Conservation (phyloP, 306 rosid genomes). For the apple (Malus domestica) region DNA sequence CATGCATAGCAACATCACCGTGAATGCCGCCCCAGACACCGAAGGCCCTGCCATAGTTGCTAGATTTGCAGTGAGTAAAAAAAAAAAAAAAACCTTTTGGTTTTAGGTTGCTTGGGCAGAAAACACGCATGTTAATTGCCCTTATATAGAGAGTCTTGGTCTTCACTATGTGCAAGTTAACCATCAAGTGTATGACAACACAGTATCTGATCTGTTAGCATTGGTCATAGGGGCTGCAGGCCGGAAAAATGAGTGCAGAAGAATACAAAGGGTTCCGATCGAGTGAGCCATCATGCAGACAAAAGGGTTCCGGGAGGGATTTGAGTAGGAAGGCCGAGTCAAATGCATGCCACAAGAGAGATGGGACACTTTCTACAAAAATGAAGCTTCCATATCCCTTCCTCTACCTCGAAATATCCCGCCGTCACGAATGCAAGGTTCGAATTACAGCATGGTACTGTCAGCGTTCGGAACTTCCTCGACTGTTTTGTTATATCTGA, state of each 20-base stretch:
- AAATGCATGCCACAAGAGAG: not conserved
- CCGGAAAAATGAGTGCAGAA: not conserved
- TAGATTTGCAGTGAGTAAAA: too few species aligned
- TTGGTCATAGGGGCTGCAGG: not conserved
- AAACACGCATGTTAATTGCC: not conserved
- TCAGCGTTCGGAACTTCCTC: not conserved
- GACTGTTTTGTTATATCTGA: not conserved
- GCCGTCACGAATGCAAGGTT: not conserved
- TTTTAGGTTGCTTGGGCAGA: not conserved
- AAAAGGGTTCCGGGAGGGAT: not conserved
- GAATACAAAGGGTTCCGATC: not conserved
- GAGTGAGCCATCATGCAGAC: not conserved
- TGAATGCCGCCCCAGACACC: not conserved
- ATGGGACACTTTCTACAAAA: not conserved
- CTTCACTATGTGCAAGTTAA: not conserved
- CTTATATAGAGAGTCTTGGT: not conserved
- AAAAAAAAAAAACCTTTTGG: not conserved
- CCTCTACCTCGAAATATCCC: not conserved
- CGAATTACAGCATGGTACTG: not conserved
- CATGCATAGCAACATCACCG: not conserved
- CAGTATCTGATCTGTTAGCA: not conserved
- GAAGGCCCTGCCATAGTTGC: not conserved
- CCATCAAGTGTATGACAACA: not conserved
- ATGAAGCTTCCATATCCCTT: not conserved
- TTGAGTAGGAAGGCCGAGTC: not conserved